These are phyloP conservation scores for Sphaerulina populicola DNA, from an alignment of 2,329 filamentous ascomycete genomes.

Conservation along the genomic window DNA sequence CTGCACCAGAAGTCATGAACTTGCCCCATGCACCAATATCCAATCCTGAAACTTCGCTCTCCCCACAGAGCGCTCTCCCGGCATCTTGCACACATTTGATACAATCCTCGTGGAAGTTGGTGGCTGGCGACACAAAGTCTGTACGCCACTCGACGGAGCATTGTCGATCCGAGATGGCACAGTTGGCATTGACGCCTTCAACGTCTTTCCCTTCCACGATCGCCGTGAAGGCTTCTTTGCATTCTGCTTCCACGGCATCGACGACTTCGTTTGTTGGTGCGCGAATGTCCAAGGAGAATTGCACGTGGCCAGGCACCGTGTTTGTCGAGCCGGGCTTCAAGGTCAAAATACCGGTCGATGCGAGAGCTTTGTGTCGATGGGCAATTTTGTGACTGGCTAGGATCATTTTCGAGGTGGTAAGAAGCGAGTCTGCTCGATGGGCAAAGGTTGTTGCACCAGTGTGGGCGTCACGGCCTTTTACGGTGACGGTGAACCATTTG, in stretches of 20 bases:
- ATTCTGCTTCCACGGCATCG: slow-evolving; percentile 48
- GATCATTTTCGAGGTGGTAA: slow-evolving; percentile 61
- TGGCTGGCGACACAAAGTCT: slow-evolving; percentile 55
- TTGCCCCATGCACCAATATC: slow-evolving; percentile 32
- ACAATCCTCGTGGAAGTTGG: slow-evolving; percentile 59
- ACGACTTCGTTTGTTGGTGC: slow-evolving; percentile 51
- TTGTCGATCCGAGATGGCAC: slow-evolving; percentile 33
- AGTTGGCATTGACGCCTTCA: slow-evolving; percentile 38
- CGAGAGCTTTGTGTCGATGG: slow-evolving; percentile 51
- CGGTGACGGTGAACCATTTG: slow-evolving; percentile 61
- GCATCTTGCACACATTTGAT: slow-evolving; percentile 56
- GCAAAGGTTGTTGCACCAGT: slow-evolving; percentile 65
- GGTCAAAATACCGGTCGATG: slow-evolving; percentile 61
- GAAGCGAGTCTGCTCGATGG: slow-evolving; percentile 59
- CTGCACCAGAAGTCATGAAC: slow-evolving; percentile 55
- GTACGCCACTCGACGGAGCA: slow-evolving; percentile 52
- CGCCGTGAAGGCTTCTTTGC: slow-evolving; percentile 50
- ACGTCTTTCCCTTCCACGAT: slow-evolving; percentile 53
- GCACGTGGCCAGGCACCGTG: slow-evolving; percentile 61
- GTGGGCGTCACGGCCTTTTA: slow-evolving; percentile 61
- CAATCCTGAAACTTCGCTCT: slow-evolving; percentile 34
- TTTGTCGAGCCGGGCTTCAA: slow-evolving; percentile 62
- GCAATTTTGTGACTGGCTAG: slow-evolving; percentile 57
- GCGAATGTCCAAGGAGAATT: slow-evolving; percentile 61
- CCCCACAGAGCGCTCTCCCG: slow-evolving; percentile 50